Evolutionary conservation across 2,329 filamentous ascomycete genomes (phyloP), one percentile per base, ranked within the genome.

Genomic region (Capronia americana): DNA sequence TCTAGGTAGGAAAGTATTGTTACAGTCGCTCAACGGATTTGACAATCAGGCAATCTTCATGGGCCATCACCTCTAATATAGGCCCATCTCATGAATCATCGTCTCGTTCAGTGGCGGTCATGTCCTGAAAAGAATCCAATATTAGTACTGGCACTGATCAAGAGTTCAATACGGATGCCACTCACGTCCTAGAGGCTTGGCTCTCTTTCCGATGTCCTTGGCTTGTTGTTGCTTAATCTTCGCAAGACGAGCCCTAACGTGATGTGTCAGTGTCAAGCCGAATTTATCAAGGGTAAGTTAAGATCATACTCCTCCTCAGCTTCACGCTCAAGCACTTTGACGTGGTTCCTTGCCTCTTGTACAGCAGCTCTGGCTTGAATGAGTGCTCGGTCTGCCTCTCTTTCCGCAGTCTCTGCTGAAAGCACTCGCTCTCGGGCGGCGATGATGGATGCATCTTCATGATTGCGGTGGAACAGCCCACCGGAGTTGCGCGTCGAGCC

Each of bases 161-260:
- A 72, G 69, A 68, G 30, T 11, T 11, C 20, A 7, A 3, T 28
- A 20, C 54, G 1, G 24, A 24, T 54, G n/a, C 4, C 4, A 87
- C 86, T 80, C 82, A 90, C 88, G 86, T 63, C 89, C 88, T 65
- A 91, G 84, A n/a, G 85, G 83, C 77, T 88, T 87, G n/a, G 87
- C 88, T 60, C 88, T 82, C 85, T 89, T 90, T 5, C 86, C 87
- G 32, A 91, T 84, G 73, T 87, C 85, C 71, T 81, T 83, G 0
- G 88, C 89, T 73, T 90, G 86, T 60, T 83, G 81, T 77, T 89
- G 84, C 84, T 91, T 91, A 59, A 90, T 85, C 83, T 87, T 89
- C 1, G 88, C 88, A 50, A 84, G 77, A 24, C 88, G 80, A 1
- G 88, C 86, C 74, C 74, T 77, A 24, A 23, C 34, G 46, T 38